These are phyloP conservation scores for Blastobotrys muscicola DNA, from an alignment of 805 yeast species.

Conservation along the genomic window DNA sequence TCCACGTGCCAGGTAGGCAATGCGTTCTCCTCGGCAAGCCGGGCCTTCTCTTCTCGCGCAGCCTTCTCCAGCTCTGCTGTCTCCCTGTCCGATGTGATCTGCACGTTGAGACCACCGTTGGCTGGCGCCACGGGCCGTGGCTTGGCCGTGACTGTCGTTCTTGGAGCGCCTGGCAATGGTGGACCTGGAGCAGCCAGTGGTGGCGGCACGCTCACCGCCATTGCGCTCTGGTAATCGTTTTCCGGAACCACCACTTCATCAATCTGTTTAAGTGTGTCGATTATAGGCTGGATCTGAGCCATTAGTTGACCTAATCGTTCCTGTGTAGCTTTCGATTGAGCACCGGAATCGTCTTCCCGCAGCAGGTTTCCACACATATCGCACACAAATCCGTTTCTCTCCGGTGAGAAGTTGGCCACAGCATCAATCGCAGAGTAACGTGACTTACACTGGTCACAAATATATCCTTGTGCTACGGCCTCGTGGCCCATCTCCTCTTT, in stretches of 20 bases:
- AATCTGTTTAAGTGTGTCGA: conserved; percentile 70
- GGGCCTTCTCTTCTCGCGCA: conserved; percentile 59
- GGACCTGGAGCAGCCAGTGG: conserved; percentile 24
- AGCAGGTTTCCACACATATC: conserved; percentile 70
- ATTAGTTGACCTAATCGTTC: conserved; percentile 72
- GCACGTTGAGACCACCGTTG: conserved; percentile 61
- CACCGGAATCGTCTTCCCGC: conserved; percentile 80
- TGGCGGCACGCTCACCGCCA: conserved; percentile 78
- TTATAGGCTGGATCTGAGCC: conserved; percentile 84
- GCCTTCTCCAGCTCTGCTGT: conserved; percentile 61
- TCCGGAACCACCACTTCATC: conserved; percentile 76
- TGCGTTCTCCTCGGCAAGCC: conserved; percentile 78
- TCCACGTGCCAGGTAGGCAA: conserved; percentile 94
- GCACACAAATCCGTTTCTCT: conserved; percentile 71
- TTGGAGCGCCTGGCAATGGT: conserved; percentile 6
- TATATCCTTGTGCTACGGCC: conserved; percentile 87
- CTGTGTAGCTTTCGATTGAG: conserved; percentile 72
- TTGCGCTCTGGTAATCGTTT: conserved; percentile 78
- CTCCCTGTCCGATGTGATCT: conserved; percentile 78
- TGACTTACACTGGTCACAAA: conserved; percentile 77
- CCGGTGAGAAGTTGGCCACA: conserved; percentile 68
- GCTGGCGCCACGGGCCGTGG: conserved; percentile 23
- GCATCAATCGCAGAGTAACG: conserved; percentile 85
- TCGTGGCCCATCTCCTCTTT: conserved; percentile 78
- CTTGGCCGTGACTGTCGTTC: conserved; percentile 24